Conservation (phyloP, 2,329 filamentous ascomycete genomes). For the Grosmannia serpens region DNA sequence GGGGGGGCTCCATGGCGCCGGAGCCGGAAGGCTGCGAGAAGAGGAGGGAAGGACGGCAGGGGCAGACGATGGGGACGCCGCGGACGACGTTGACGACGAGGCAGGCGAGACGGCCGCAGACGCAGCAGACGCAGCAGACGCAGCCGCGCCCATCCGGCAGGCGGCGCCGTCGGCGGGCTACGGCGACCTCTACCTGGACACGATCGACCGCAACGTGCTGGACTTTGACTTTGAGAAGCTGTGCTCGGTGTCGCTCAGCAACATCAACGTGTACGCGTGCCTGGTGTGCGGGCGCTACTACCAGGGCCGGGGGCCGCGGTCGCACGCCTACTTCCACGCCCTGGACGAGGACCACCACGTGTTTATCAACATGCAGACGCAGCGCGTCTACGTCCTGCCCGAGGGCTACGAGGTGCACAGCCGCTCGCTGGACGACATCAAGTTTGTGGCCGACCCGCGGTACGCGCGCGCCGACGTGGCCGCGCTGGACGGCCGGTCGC, state of each 20-base stretch:
- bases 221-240: constrained; percentile 99
- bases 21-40: not conserved
- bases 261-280: constrained; percentile 98
- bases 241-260: constrained; percentile 88
- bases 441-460: constrained; percentile 87
- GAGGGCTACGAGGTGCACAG: constrained; percentile 96
- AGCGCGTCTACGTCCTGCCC: constrained; percentile 82
- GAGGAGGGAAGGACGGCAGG: constrained; percentile 10
- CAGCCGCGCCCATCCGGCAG: constrained; percentile 50
- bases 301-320: constrained; percentile 85
- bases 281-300: constrained; percentile 97
- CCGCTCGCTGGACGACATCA: constrained; percentile 93
- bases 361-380: constrained; percentile 93
- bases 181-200: constrained; percentile 93
- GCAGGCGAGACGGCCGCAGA: constrained; percentile 20
- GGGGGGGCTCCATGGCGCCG: not conserved
- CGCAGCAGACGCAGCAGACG: constrained; percentile 26
- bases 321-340: constrained; percentile 94
- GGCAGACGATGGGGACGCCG: constrained; percentile 4
- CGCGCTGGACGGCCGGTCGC: constrained; percentile 53
- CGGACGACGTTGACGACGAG: constrained; percentile 11
- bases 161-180: constrained; percentile 76
- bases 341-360: constrained; percentile 94
- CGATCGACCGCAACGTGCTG: constrained; percentile 81
- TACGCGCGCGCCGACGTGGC: constrained; percentile 73